These are phyloP conservation scores for Termitomyces sp. DNA, from an alignment of 768 basidiomycete genomes.

Conservation along the genomic window DNA sequence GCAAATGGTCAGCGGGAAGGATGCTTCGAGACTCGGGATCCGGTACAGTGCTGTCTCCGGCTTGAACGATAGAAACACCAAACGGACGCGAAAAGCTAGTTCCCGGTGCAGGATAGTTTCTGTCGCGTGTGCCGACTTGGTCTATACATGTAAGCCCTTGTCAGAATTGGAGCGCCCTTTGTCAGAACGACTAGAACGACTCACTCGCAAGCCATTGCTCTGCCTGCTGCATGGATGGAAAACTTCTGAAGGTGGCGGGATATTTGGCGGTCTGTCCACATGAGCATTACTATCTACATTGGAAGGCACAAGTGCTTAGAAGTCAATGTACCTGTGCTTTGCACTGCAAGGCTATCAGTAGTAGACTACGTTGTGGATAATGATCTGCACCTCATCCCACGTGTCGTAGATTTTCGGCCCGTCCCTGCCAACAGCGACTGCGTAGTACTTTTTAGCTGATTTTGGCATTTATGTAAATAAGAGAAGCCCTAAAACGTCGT, in stretches of 20 bases:
- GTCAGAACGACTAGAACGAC: neutral
- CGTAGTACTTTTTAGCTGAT: slow-evolving; percentile 45
- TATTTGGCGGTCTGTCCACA: slow-evolving; percentile 42
- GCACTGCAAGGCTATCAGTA: slow-evolving; percentile 27
- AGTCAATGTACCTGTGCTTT: slow-evolving; percentile 32
- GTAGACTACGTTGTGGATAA: neutral
- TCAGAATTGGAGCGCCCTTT: neutral
- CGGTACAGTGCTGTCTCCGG: neutral
- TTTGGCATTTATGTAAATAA: slow-evolving; percentile 20
- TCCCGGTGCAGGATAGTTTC: neutral
- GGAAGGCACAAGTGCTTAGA: neutral
- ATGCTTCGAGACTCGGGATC: neutral
- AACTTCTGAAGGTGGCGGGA: slow-evolving; percentile 50
- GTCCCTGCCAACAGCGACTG: slow-evolving; percentile 50
- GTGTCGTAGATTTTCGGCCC: slow-evolving; percentile 51
- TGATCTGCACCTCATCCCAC: slow-evolving; percentile 52
- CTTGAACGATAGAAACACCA: neutral
- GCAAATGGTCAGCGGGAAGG: neutral
- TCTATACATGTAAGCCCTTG: neutral
- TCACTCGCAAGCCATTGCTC: slow-evolving; percentile 43
- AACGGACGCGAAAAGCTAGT: neutral
- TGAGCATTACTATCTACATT: neutral
- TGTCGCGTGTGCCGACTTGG: neutral
- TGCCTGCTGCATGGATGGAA: slow-evolving; percentile 32
- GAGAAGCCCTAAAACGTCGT: neutral